Evolutionary conservation across 1,284 basidiomycete genomes (phyloP).

Genomic region (Ganoderma meredithae): DNA sequence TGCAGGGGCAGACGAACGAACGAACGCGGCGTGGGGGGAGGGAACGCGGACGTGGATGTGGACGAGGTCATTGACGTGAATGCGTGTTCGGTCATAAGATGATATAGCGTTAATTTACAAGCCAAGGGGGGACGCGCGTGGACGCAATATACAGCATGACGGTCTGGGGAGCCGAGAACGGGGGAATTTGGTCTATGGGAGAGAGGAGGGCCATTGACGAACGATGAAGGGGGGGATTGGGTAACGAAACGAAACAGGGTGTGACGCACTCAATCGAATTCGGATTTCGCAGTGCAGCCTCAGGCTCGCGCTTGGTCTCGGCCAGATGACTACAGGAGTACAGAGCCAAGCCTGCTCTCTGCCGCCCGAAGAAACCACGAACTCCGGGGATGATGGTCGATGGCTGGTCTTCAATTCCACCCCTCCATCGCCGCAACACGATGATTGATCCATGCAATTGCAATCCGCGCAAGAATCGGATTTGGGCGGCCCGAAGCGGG

Average conservation of each 20-base stretch:
- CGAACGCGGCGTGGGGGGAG: neutral
- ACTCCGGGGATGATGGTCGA: neutral
- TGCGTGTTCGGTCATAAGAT: constrained; percentile 1
- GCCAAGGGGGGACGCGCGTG: neutral
- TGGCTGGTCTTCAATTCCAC: too few relatives aligned
- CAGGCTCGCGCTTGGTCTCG: neutral
- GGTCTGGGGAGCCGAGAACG: neutral
- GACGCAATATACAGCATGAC: neutral
- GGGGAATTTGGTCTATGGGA: neutral
- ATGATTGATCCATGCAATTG: neutral
- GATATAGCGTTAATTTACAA: constrained; percentile 4
- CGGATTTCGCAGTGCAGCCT: neutral
- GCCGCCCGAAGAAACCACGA: neutral
- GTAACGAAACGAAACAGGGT: neutral
- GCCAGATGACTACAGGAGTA: too few relatives aligned
- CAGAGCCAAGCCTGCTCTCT: neutral
- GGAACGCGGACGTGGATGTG: neutral
- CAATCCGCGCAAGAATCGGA: neutral
- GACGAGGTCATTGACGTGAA: too few relatives aligned
- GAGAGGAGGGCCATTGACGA: neutral
- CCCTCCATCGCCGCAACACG: neutral
- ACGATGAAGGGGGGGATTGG: neutral
- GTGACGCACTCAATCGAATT: neutral
- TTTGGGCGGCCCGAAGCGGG: neutral
- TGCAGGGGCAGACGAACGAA: neutral